Evolutionary conservation across 1,284 basidiomycete genomes (phyloP).

Genomic region (Neotropicomus parvogracilis): DNA sequence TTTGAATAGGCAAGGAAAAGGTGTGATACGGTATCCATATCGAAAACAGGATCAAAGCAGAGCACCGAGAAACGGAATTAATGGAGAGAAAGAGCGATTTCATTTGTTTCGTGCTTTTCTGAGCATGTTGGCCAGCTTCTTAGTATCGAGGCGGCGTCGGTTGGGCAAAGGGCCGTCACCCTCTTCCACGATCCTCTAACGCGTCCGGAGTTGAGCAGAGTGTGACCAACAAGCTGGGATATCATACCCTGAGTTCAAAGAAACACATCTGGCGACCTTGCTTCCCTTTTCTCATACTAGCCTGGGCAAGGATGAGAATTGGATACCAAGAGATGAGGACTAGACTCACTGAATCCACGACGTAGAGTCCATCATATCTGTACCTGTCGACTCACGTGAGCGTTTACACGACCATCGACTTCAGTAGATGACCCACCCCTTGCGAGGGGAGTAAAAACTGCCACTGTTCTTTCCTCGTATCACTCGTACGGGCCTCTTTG

Average conservation of each 20-base stretch:
- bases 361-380: slow-evolving; percentile 47
- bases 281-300: slow-evolving; percentile 17
- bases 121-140: slow-evolving; percentile 15
- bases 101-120: slow-evolving; percentile 1
- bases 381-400: slow-evolving; percentile 6
- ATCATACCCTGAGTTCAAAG: slow-evolving; percentile 27
- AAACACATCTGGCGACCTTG: slow-evolving; percentile 28
- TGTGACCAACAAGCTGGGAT: neutral
- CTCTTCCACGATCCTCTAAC: slow-evolving; percentile 25
- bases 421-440: neutral
- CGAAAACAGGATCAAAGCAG: slow-evolving; percentile 13
- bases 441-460: slow-evolving; percentile 24
- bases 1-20: neutral
- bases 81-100: neutral
- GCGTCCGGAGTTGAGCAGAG: slow-evolving; percentile 1
- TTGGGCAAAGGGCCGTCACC: slow-evolving; percentile 20
- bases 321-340: neutral
- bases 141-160: slow-evolving; percentile 19
- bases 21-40: neutral
- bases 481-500: slow-evolving; percentile 39
- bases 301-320: slow-evolving; percentile 18
- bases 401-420: neutral
- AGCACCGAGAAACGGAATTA: neutral
- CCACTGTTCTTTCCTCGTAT: slow-evolving; percentile 33
- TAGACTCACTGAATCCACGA: slow-evolving; percentile 30